phyloP scores from a whole-genome alignment of 495 filamentous ascomycete species.

The Neurospora sp. region DNA sequence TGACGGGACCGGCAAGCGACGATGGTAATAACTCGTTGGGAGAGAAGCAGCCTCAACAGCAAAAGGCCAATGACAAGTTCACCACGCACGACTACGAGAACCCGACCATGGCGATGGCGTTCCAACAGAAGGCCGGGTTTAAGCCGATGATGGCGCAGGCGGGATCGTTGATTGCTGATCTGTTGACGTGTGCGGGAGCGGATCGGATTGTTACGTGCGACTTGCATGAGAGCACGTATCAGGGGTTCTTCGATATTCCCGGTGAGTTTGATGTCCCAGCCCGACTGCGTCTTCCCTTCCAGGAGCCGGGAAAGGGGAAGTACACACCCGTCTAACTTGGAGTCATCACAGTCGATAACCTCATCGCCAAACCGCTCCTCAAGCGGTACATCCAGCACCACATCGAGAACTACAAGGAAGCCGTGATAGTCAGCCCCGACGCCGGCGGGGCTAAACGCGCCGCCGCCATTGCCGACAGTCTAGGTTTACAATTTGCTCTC shows the following conservation, averaged over 20 bases:
- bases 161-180: slow-evolving; percentile 87
- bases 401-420: slow-evolving; percentile 77
- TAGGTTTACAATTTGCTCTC: slow-evolving; percentile 87
- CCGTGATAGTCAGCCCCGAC: slow-evolving; percentile 92
- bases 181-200: slow-evolving; percentile 89
- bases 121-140: slow-evolving; percentile 82
- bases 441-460: slow-evolving; percentile 94
- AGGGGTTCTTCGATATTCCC: slow-evolving; percentile 97
- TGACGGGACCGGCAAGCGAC: background rate
- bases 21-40: background rate
- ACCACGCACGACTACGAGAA: slow-evolving; percentile 52
- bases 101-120: slow-evolving; percentile 44
- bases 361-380: slow-evolving; percentile 80
- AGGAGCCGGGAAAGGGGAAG: background rate
- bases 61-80: slow-evolving; percentile 28
- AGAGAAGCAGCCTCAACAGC: slow-evolving; percentile 24
- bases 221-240: slow-evolving; percentile 24
- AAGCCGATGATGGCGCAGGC: slow-evolving; percentile 98
- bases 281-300: background rate
- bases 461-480: slow-evolving; percentile 88
- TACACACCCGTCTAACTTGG: background rate
- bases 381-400: slow-evolving; percentile 82
- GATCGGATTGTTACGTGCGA: slow-evolving; percentile 48
- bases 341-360: slow-evolving; percentile 60
- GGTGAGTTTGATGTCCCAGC: background rate